Conservation (phyloP, 352 stramenopile species). For the Halophytophthora polymorphica region DNA sequence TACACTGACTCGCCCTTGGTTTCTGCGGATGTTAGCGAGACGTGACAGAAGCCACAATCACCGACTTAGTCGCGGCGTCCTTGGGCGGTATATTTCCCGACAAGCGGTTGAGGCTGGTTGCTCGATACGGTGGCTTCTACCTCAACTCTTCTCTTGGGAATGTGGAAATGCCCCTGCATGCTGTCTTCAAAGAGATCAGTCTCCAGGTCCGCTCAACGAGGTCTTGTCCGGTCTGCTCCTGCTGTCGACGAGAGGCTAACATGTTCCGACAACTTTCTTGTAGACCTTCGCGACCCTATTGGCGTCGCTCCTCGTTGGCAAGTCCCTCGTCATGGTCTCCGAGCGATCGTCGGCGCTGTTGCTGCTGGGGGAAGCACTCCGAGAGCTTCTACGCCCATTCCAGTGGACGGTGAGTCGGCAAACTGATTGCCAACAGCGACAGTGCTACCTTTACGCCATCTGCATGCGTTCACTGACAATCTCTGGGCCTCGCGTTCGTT, state of each 20-base stretch:
- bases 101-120: constrained; percentile 16
- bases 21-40: constrained; percentile 9
- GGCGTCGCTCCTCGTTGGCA: constrained; percentile 40
- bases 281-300: constrained; percentile 54
- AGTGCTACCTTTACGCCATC: background rate
- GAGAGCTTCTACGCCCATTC: constrained; percentile 49
- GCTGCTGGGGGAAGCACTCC: constrained; percentile 33
- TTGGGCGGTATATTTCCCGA: constrained; percentile 1
- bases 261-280: background rate
- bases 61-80: constrained; percentile 10
- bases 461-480: background rate
- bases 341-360: constrained; percentile 37
- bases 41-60: constrained; percentile 13
- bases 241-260: background rate
- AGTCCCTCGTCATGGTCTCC: constrained; percentile 58
- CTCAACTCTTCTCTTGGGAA: constrained; percentile 13
- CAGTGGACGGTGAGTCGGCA: constrained; percentile 40
- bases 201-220: constrained; percentile 31
- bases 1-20: background rate
- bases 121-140: constrained; percentile 36
- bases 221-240: background rate
- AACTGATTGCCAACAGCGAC: background rate
- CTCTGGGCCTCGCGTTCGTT: background rate
- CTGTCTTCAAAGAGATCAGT: constrained; percentile 53
- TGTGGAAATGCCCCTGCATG: constrained; percentile 28